Percentiles rank a stretch among this genome's conserved stretches.
These are phyloP conservation scores for Oemleria cerasiformis DNA, from an alignment of 306 rosid species.

Conservation along the genomic window DNA sequence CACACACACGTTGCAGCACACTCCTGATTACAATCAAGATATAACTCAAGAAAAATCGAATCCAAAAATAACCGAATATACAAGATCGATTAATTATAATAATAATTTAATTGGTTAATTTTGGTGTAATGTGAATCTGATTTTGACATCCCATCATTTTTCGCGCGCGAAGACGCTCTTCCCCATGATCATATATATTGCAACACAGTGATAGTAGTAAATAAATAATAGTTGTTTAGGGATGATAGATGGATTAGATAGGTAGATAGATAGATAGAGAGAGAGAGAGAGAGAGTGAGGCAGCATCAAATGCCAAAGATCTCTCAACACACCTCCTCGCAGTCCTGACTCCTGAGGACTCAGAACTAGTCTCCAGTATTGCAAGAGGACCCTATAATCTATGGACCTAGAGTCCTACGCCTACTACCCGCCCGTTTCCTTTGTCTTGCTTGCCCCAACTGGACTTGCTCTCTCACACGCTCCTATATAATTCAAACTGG, in stretches of 20 bases:
- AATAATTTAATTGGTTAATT: neutral
- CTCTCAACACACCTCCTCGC: too few species aligned
- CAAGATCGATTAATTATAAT: neutral
- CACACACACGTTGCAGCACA: too few species aligned
- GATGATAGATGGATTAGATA: neutral
- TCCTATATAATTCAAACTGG: neutral
- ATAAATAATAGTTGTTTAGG: neutral
- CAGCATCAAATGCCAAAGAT: neutral
- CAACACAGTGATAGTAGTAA: slow-evolving; percentile 5
- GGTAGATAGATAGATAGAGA: neutral
- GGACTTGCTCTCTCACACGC: slow-evolving; percentile 15
- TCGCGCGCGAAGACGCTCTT: slow-evolving; percentile 29
- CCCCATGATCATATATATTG: slow-evolving; percentile 25
- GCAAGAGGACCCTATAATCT: too few species aligned
- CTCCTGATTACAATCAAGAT: too few species aligned
- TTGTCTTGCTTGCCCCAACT: slow-evolving; percentile 26
- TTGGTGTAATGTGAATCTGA: slow-evolving; percentile 29
- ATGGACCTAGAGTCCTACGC: too few species aligned
- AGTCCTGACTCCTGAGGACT: too few species aligned
- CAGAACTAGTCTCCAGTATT: too few species aligned
- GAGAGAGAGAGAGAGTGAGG: neutral
- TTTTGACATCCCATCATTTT: slow-evolving; percentile 35
- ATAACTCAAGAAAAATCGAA: too few species aligned
- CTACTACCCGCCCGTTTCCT: neutral
- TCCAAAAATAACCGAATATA: neutral